Percentiles rank a stretch among this genome's conserved stretches.
phyloP scores from a whole-genome alignment of 1,139 yeast species.

The Meyerozyma athensensis region DNA sequence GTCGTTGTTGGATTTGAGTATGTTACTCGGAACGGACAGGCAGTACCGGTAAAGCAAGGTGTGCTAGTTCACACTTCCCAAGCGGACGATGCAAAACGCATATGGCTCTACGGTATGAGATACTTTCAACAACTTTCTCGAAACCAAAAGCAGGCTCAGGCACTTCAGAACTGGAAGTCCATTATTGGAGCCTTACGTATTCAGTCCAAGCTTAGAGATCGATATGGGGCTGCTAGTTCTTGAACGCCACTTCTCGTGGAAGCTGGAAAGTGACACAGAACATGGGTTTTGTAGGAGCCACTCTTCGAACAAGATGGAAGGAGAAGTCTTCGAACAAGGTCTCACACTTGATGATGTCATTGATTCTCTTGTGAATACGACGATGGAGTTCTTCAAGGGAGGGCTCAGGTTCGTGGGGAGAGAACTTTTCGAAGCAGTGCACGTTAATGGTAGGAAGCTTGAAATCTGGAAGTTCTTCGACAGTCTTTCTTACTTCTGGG shows the following conservation, averaged over 20 bases:
- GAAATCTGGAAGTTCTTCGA: conserved; percentile 37
- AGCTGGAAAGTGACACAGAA: conserved; percentile 77
- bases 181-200: background rate
- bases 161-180: background rate
- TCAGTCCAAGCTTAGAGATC: background rate
- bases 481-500: conserved; percentile 29
- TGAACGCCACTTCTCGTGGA: background rate
- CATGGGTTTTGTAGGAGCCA: conserved; percentile 97
- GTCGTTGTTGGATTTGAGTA: conserved; percentile 34
- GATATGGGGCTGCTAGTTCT: background rate
- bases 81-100: conserved; percentile 17
- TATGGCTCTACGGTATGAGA: conserved; percentile 22
- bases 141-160: too few relatives aligned
- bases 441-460: conserved; percentile 75
- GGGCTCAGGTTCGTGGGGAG: conserved; percentile 68
- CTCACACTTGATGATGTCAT: conserved; percentile 46
- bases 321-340: conserved; percentile 41
- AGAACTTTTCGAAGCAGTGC: conserved; percentile 89
- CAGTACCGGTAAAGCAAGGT: conserved; percentile 29
- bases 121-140: background rate
- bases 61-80: conserved; percentile 23
- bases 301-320: conserved; percentile 85
- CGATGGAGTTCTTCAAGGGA: conserved; percentile 55
- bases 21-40: conserved; percentile 21
- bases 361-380: conserved; percentile 59